Conservation (phyloP, 2,329 filamentous ascomycete species). For the Alternaria triticina region DNA sequence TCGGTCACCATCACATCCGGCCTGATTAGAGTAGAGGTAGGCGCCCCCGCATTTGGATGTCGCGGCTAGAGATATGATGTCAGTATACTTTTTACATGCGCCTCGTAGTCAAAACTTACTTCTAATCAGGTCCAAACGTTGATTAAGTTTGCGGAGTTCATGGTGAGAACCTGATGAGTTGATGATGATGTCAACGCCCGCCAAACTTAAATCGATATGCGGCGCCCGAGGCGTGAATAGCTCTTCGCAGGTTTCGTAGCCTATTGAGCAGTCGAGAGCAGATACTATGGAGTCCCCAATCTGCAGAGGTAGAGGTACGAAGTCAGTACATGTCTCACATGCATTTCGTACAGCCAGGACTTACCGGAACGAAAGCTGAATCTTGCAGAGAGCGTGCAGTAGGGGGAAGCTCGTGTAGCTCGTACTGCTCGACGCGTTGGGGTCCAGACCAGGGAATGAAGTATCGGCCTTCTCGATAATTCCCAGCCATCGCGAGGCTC, state of each 20-base stretch:
- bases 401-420: conserved; percentile 49
- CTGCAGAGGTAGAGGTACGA: too few relatives aligned
- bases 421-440: conserved; percentile 67
- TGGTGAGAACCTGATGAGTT: background rate
- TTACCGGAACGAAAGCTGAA: conserved; percentile 59
- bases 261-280: conserved; percentile 59
- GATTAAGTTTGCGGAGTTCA: accelerated
- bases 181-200: background rate
- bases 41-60: too few relatives aligned
- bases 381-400: conserved; percentile 64
- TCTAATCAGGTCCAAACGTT: background rate
- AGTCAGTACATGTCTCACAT: too few relatives aligned
- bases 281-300: conserved; percentile 73
- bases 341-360: too few relatives aligned
- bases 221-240: conserved; percentile 8
- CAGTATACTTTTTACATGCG: too few relatives aligned
- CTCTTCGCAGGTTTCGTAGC: conserved; percentile 12
- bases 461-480: conserved; percentile 51
- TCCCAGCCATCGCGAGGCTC: conserved; percentile 74
- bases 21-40: too few relatives aligned
- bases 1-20: too few relatives aligned
- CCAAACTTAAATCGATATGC: background rate
- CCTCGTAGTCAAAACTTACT: too few relatives aligned
- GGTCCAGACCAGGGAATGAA: conserved; percentile 42
- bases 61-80: too few relatives aligned